phyloP scores from a whole-genome alignment of 1,139 yeast species.

The Meyerozyma guilliermondii region DNA sequence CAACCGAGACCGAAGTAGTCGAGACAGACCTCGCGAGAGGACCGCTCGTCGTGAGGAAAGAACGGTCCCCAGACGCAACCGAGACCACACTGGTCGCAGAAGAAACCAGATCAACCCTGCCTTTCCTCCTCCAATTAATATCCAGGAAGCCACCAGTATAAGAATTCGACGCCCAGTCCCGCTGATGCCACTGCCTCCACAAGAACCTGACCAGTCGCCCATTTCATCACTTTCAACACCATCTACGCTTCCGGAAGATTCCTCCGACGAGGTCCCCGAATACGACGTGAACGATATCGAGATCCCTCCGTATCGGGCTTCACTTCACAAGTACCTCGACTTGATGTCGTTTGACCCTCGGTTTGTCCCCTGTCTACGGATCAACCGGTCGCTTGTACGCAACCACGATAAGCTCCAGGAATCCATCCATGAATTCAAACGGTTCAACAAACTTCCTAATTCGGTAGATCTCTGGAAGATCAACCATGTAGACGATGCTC shows the following conservation, averaged over 20 bases:
- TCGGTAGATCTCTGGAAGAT: conserved; percentile 33
- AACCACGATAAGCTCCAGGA: conserved; percentile 21
- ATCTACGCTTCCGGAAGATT: background rate
- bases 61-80: background rate
- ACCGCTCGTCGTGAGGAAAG: too few relatives aligned
- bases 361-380: conserved; percentile 32
- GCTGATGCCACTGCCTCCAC: background rate
- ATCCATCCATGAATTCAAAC: conserved; percentile 23
- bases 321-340: conserved; percentile 32
- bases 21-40: background rate
- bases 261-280: background rate
- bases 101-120: conserved; percentile 4
- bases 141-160: background rate
- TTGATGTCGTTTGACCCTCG: conserved; percentile 39
- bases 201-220: background rate
- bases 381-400: conserved; percentile 28
- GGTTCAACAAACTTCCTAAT: conserved; percentile 27
- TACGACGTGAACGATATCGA: conserved; percentile 14
- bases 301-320: conserved; percentile 36
- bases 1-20: too few relatives aligned
- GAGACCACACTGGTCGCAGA: background rate
- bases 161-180: background rate
- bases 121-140: conserved; percentile 7
- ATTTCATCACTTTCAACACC: background rate
- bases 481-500: conserved; percentile 34